These are phyloP conservation scores for Austroboletus novae-zelandiae DNA, from an alignment of 1,284 basidiomycete genomes.

Conservation along the genomic window DNA sequence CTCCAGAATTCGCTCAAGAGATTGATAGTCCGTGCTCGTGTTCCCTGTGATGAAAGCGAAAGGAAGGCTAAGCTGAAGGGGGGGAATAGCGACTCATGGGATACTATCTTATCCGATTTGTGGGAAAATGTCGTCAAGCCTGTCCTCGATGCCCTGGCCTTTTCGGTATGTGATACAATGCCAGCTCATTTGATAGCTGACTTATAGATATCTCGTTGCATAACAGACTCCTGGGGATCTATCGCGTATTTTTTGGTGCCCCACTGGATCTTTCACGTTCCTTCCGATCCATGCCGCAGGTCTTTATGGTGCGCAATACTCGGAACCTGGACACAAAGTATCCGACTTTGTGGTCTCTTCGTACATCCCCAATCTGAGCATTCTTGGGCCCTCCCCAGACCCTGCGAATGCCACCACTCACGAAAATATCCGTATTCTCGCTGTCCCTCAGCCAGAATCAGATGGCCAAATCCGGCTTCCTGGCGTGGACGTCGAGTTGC, in stretches of 20 bases:
- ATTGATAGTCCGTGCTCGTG: background rate
- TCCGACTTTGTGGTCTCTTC: background rate
- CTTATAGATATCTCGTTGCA: too few relatives aligned
- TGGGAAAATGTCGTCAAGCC: background rate
- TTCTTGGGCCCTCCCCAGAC: background rate
- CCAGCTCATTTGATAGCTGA: background rate
- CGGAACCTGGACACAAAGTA: too few relatives aligned
- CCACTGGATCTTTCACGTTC: too few relatives aligned
- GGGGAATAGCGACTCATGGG: background rate
- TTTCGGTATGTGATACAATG: background rate
- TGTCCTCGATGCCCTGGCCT: background rate
- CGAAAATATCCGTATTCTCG: background rate
- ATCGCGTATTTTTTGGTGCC: background rate
- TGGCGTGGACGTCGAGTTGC: constrained; percentile 1
- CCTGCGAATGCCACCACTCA: background rate
- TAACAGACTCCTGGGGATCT: background rate
- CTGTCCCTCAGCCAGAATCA: constrained; percentile 1
- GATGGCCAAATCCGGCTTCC: background rate
- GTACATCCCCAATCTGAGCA: background rate
- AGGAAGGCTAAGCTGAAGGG: too few relatives aligned
- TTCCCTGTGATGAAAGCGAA: too few relatives aligned
- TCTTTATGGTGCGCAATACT: too few relatives aligned
- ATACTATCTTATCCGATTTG: background rate
- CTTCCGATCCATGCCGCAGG: too few relatives aligned
- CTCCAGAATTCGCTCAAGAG: background rate